Evolutionary conservation across 495 filamentous ascomycete genomes (phyloP).

Genomic region (Trichoderma asperelloides): DNA sequence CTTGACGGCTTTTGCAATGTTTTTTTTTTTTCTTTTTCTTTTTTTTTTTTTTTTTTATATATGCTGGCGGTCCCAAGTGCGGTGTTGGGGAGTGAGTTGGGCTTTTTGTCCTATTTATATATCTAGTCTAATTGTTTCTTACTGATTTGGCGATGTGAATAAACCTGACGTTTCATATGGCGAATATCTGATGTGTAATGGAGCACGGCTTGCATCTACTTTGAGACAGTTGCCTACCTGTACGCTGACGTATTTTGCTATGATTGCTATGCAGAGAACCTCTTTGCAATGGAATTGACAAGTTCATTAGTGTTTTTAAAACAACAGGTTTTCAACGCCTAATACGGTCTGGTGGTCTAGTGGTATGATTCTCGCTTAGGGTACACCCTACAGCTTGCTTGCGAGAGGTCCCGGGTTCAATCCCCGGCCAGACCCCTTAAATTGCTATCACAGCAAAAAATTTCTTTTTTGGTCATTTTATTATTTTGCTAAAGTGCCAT

Average conservation of each 20-base stretch:
- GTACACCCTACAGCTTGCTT: background rate
- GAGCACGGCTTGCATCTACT: too few relatives aligned
- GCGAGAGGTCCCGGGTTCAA: conserved; percentile 3
- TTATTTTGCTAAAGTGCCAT: too few relatives aligned
- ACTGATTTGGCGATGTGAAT: background rate
- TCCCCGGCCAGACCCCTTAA: background rate
- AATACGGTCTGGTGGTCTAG: conserved; percentile 1
- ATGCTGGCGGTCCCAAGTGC: background rate
- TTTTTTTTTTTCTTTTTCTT: background rate
- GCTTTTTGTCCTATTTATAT: background rate
- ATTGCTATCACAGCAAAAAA: background rate
- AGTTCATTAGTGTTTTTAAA: too few relatives aligned
- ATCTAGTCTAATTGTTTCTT: background rate
- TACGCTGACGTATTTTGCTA: too few relatives aligned
- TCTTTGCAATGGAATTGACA: too few relatives aligned
- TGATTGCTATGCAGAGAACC: too few relatives aligned
- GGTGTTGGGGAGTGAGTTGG: background rate
- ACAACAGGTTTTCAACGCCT: background rate
- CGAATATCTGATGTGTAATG: too few relatives aligned
- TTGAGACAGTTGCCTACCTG: too few relatives aligned
- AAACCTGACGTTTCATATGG: too few relatives aligned
- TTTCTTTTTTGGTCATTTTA: background rate
- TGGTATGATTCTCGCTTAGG: conserved; percentile 4
- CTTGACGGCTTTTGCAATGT: background rate
- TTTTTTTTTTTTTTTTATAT: background rate